Evolutionary conservation across 306 rosid species (phyloP), one percentile per base, ranked within the genome.

Genomic region (Prunus davidiana): DNA sequence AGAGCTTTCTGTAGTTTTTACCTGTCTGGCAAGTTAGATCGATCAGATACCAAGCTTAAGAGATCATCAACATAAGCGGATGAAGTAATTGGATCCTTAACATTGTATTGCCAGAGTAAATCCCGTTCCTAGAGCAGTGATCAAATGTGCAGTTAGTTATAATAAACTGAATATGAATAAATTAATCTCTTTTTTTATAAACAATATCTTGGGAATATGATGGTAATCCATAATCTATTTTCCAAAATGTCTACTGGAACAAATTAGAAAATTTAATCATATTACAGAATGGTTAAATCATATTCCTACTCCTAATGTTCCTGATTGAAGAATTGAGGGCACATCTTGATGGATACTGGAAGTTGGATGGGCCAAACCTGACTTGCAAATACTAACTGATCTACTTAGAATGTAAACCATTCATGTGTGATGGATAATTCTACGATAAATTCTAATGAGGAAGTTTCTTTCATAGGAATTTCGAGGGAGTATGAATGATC

Each of bases 21-120:
- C 98, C 98, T 90, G 82, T 89, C 93, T 2, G 88, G 83, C 61
- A 69, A 74, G 63, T 13, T 69, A 46, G 91, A 83, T 22, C 76
- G 45, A 74, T 76, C 89, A 10, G 86, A 71, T 19, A 77, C 64
- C 54, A 89, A 78, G 80, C 71, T 78, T 73, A 89, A 73, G 78
- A 89, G 93, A 75, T 94, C 97, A 19, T 94, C 96, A 20, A 90
- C 91, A 69, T 79, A 94, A 19, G 95, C 93, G 52, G 97, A 94
- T 67, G 98, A 83, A 49, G 95, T 89, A 50, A 94, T 91, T 56
- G 98, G 95, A 79, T 87, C 83, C 62, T 96, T 91, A 58, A 94
- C 81, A 81, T 88, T 81, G 86, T 87, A 82, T 69, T 91, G 83
- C 98, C 96, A 94, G 5, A 84, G 76, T 70, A 86, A 81, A 68